phyloP scores from a whole-genome alignment of 2,329 filamentous ascomycete genomes.

The Decorospora gaudefroyi region DNA sequence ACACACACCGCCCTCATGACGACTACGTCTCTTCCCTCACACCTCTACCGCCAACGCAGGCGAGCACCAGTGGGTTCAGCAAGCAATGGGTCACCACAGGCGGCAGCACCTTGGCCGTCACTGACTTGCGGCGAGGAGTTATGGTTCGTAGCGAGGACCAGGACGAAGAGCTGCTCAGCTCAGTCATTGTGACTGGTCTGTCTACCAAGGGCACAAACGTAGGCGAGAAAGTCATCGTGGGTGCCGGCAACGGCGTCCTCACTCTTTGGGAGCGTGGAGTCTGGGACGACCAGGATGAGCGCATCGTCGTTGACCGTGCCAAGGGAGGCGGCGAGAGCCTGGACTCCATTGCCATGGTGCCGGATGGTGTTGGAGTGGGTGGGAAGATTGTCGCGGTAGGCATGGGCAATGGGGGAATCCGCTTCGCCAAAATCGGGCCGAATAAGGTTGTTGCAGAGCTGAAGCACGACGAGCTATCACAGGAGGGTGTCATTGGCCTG shows the following conservation, averaged over 20 bases:
- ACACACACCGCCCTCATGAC: slow-evolving; percentile 83
- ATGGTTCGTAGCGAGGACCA: slow-evolving; percentile 91
- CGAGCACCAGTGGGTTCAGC: slow-evolving; percentile 83
- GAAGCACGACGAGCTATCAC: slow-evolving; percentile 73
- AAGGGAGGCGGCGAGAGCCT: slow-evolving; percentile 73
- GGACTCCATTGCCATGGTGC: slow-evolving; percentile 75
- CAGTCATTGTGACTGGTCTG: slow-evolving; percentile 75
- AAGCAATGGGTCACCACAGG: slow-evolving; percentile 97
- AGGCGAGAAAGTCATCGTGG: slow-evolving; percentile 75
- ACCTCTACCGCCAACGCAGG: slow-evolving; percentile 75
- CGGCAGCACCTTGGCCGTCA: slow-evolving; percentile 86
- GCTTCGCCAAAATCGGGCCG: slow-evolving; percentile 73
- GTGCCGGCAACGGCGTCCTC: slow-evolving; percentile 78
- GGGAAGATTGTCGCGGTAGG: slow-evolving; percentile 79
- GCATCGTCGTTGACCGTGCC: slow-evolving; percentile 72
- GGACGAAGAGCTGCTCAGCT: slow-evolving; percentile 88
- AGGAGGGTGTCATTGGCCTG: slow-evolving; percentile 78
- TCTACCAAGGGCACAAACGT: slow-evolving; percentile 70
- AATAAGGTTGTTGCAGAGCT: slow-evolving; percentile 72
- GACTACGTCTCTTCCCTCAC: slow-evolving; percentile 92
- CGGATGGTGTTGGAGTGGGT: slow-evolving; percentile 67
- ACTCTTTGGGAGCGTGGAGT: slow-evolving; percentile 93
- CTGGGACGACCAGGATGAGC: slow-evolving; percentile 94
- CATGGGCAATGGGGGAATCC: slow-evolving; percentile 76
- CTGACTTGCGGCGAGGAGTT: slow-evolving; percentile 83